Percentiles rank a stretch among this genome's conserved stretches.
Conservation (phyloP, 2,329 filamentous ascomycete species). For the Fusarium sp. region DNA sequence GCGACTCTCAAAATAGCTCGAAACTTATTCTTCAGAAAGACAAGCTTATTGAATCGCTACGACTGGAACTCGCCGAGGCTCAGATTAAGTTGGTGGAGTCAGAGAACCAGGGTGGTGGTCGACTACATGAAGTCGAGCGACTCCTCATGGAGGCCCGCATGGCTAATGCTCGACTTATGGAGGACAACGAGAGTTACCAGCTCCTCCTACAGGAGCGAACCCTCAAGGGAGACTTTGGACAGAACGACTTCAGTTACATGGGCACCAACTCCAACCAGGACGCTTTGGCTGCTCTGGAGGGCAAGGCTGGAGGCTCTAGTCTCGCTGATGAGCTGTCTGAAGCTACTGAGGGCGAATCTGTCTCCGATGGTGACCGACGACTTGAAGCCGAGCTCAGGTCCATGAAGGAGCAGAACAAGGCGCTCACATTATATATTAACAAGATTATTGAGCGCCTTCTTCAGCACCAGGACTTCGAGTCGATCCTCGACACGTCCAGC, state of each 20-base stretch:
- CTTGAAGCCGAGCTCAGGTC: constrained; percentile 83
- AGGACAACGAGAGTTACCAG: constrained; percentile 99
- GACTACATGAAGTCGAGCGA: constrained; percentile 89
- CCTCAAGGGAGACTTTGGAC: constrained; percentile 90
- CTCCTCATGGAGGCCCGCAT: constrained; percentile 91
- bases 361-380: constrained; percentile 68
- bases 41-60: constrained; percentile 91
- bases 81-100: constrained; percentile 96
- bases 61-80: constrained; percentile 91
- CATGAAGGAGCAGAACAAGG: constrained; percentile 95
- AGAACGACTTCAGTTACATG: constrained; percentile 82
- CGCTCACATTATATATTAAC: constrained; percentile 96
- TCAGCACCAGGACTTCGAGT: constrained; percentile 94
- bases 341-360: constrained; percentile 68
- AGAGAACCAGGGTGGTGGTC: constrained; percentile 90
- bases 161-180: constrained; percentile 95
- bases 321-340: constrained; percentile 91
- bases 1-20: constrained; percentile 89
- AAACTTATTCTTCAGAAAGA: constrained; percentile 95
- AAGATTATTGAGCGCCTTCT: constrained; percentile 97
- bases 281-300: constrained; percentile 73
- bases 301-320: constrained; percentile 64
- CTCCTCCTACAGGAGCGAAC: constrained; percentile 94
- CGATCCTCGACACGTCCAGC: constrained; percentile 86
- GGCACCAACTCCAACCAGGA: constrained; percentile 70